Evolutionary conservation across 2,329 filamentous ascomycete species (phyloP), one percentile per base, ranked within the genome.

Genomic region (Aspergillus fischeri): DNA sequence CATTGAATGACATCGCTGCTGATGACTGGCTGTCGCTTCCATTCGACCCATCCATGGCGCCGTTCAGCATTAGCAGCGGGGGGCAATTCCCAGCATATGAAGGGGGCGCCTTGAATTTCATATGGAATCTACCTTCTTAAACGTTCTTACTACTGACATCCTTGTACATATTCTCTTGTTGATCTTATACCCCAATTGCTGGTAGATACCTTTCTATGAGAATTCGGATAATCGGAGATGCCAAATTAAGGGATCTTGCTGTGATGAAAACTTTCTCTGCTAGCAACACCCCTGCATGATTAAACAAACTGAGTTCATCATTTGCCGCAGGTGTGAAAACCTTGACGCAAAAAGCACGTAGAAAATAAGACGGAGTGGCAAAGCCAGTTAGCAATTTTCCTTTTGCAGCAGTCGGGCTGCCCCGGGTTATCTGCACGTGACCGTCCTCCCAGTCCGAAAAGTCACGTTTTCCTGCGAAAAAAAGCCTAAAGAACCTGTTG

Each of bases 1-100:
- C 65, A 1, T 57, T 73, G 21, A 68, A 67, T 41, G 66, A 71
- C 45, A 60, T 69, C 27, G 64, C 63, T n/a, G 69, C 67, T 5
- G 74, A 77, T 54, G 74, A 77, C 55, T 77, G 75, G 75, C 67
- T 77, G 27, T 76, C 73, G 1, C 55, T 76, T 29, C 75, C 75
- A 4, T 77, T 77, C 55, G 75, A 77, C 60, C 74, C 75, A 4
- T 76, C 73, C 0, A 77, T 77, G 73, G 75, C 75, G 20, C 75
- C 75, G 0, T 77, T 77, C 61, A 72, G 74, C 1, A 72, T 74
- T 58, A 71, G 66, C 45, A 67, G 61, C 35, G 68, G 69, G 27
- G 71, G 67, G 7, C 74, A 75, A 53, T 73, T 75, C 50, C 72
- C 74, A 21, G 73, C 73, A 21, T 72, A 74, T 58, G 75, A 75